A percentile compares a stretch with the other conserved stretches of the same genome.
phyloP scores from a whole-genome alignment of 2,329 filamentous ascomycete genomes.

The Monilinia laxa region DNA sequence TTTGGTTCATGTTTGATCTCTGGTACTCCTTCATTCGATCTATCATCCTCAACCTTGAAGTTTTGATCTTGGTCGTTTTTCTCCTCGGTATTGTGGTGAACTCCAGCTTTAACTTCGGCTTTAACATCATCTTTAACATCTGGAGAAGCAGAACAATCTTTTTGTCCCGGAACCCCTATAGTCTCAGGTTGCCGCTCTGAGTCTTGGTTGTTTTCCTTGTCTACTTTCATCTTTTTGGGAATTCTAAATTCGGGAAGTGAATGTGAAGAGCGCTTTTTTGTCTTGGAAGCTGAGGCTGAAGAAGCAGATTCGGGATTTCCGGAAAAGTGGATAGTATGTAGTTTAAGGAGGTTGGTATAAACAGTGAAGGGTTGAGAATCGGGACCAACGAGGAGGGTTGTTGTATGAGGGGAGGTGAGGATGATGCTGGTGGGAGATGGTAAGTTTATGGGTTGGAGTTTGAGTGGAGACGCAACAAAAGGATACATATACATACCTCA shows the following conservation, averaged over 20 bases:
- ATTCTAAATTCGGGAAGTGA: background rate
- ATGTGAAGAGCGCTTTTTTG: background rate
- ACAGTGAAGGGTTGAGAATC: background rate
- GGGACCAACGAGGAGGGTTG: background rate
- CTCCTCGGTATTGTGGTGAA: background rate
- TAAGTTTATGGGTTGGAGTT: background rate
- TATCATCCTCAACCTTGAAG: background rate
- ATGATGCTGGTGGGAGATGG: background rate
- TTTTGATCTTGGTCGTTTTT: background rate
- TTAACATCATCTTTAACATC: background rate
- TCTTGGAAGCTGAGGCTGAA: background rate
- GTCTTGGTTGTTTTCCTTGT: background rate
- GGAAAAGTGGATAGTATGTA: background rate
- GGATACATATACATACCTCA: background rate
- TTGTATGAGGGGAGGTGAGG: background rate
- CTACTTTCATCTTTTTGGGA: background rate
- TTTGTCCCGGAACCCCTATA: background rate
- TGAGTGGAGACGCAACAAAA: background rate
- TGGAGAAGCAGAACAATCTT: background rate
- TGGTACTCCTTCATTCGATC: background rate
- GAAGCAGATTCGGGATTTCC: no score
- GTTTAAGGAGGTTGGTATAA: background rate
- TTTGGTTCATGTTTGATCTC: background rate
- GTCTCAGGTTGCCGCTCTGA: background rate
- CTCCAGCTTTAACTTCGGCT: background rate